Evolutionary conservation across 495 filamentous ascomycete genomes (phyloP).

Genomic region (Tricharina praecox): DNA sequence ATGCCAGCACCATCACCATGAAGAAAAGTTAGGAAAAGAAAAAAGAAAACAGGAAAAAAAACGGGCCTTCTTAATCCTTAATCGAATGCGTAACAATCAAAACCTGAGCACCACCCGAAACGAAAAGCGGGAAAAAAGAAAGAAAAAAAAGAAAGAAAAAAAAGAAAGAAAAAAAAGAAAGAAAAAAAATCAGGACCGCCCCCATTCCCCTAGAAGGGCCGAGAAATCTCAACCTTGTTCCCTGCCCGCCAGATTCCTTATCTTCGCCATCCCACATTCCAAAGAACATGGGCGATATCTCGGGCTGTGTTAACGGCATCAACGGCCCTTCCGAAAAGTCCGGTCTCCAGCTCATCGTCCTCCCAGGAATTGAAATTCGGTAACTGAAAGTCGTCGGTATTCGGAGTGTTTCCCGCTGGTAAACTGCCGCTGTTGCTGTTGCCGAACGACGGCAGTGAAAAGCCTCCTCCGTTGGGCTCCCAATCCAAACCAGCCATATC

Average conservation of each 20-base stretch:
- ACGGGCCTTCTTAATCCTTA: too few relatives aligned
- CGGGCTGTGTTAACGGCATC: conserved; percentile 92
- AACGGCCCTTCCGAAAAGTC: conserved; percentile 64
- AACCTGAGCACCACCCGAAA: too few relatives aligned
- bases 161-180: background rate
- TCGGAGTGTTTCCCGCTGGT: background rate
- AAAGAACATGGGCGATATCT: conserved; percentile 91
- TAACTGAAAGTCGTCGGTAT: conserved; percentile 21
- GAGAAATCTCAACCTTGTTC: background rate
- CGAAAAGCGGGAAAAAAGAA: too few relatives aligned
- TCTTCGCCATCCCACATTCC: conserved; percentile 90
- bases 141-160: too few relatives aligned
- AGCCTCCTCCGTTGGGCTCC: conserved; percentile 20
- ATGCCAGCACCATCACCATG: too few relatives aligned
- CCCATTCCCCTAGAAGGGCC: background rate
- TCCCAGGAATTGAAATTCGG: conserved; percentile 39
- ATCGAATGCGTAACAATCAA: too few relatives aligned
- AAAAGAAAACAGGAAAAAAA: too few relatives aligned
- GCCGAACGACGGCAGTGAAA: background rate
- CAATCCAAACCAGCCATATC: conserved; percentile 40
- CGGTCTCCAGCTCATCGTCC: conserved; percentile 37
- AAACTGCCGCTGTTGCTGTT: background rate
- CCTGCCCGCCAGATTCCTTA: background rate
- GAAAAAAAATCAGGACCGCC: too few relatives aligned
- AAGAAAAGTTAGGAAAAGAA: too few relatives aligned